phyloP scores from a whole-genome alignment of 1,284 basidiomycete genomes.

The Cerrena zonata region DNA sequence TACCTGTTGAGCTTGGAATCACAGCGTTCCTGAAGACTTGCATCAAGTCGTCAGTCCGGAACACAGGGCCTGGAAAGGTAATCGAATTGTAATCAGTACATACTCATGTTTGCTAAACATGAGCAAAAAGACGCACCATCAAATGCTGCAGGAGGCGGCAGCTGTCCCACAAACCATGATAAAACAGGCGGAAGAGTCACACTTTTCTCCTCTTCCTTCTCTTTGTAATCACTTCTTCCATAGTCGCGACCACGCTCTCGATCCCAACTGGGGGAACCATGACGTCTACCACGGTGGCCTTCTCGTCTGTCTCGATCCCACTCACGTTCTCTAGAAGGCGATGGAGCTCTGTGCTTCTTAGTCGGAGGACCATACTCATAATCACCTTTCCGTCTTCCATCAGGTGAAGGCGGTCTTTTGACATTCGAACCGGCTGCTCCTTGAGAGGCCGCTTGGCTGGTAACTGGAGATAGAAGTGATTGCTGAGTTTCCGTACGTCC shows the following conservation, averaged over 20 bases:
- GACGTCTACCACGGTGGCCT: constrained; percentile 39
- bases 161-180: constrained; percentile 73
- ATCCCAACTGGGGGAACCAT: constrained; percentile 44
- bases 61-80: constrained; percentile 63
- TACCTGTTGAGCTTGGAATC: constrained; percentile 55
- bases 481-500: constrained; percentile 45
- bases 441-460: constrained; percentile 12
- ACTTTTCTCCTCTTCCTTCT: constrained; percentile 51
- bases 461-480: constrained; percentile 27
- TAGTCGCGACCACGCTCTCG: constrained; percentile 37
- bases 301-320: constrained; percentile 47
- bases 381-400: constrained; percentile 33
- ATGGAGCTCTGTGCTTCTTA: constrained; percentile 50
- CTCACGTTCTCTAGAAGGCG: constrained; percentile 41
- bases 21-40: constrained; percentile 70
- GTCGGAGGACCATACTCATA: constrained; percentile 38
- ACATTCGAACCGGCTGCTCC: constrained; percentile 12
- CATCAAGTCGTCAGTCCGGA: constrained; percentile 82
- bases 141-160: constrained; percentile 68
- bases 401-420: constrained; percentile 49
- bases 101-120: constrained; percentile 5
- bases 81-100: constrained; percentile 8
- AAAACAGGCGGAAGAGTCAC: constrained; percentile 63
- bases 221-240: constrained; percentile 35
- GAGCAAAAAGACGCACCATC: constrained; percentile 61